Percentiles rank a stretch among this genome's conserved stretches.
Evolutionary conservation across 768 basidiomycete genomes (phyloP).

Genomic region (Lentinula lateritia): DNA sequence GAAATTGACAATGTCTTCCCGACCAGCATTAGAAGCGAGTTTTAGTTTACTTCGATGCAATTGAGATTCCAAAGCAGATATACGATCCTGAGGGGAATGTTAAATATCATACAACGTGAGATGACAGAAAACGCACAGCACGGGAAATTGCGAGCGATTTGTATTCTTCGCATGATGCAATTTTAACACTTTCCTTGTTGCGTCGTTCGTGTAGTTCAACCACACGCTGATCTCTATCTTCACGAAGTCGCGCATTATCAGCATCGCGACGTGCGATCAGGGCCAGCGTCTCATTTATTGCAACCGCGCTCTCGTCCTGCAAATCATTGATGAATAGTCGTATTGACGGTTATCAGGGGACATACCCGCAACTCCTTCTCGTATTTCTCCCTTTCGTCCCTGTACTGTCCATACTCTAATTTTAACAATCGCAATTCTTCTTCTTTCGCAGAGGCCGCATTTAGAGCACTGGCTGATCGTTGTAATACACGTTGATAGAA

Average conservation of each 20-base stretch:
- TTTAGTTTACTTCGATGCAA: constrained; percentile 65
- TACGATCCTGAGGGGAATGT: constrained; percentile 51
- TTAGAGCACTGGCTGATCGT: neutral
- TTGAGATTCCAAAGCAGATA: constrained; percentile 67
- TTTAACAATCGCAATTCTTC: constrained; percentile 37
- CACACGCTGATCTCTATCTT: constrained; percentile 60
- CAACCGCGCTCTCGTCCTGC: constrained; percentile 36
- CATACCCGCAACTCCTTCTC: neutral
- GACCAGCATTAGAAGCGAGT: constrained; percentile 68
- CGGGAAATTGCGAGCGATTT: constrained; percentile 62
- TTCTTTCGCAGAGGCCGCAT: constrained; percentile 5
- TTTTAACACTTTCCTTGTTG: constrained; percentile 54
- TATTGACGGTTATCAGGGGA: constrained; percentile 13
- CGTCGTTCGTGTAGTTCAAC: constrained; percentile 68
- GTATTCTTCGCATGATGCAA: constrained; percentile 57
- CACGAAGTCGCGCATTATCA: constrained; percentile 65
- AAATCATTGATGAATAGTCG: constrained; percentile 10
- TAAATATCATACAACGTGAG: neutral
- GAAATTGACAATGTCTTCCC: constrained; percentile 69
- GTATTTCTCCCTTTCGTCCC: neutral
- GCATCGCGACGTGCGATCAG: constrained; percentile 59
- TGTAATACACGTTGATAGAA: constrained; percentile 6
- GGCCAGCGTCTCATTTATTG: constrained; percentile 57
- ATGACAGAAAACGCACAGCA: constrained; percentile 30
- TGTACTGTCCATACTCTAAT: neutral